These are phyloP conservation scores for Talaromyces sp. DNA, from an alignment of 2,329 filamentous ascomycete genomes.

Conservation along the genomic window DNA sequence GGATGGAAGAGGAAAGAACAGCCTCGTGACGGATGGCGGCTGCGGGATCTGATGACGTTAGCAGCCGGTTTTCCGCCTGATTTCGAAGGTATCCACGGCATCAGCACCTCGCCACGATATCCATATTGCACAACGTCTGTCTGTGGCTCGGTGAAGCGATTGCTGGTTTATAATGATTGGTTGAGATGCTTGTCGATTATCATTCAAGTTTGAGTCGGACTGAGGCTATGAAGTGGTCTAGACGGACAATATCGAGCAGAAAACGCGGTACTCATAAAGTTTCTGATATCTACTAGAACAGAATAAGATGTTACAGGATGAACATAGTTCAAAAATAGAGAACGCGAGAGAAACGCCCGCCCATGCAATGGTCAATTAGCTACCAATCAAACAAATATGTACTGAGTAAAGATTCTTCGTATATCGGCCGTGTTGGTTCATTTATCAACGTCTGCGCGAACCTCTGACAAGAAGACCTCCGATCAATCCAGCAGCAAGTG, in stretches of 20 bases:
- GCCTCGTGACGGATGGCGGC: slow-evolving; percentile 13
- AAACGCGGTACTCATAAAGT: not conserved
- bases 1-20: slow-evolving; percentile 5
- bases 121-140: not conserved
- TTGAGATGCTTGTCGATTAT: not conserved
- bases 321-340: slow-evolving; percentile 7
- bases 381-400: slow-evolving; percentile 5
- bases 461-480: slow-evolving; percentile 83
- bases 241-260: not conserved
- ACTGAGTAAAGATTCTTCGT: slow-evolving; percentile 3
- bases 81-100: not conserved
- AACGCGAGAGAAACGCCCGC: slow-evolving; percentile 19
- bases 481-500: slow-evolving; percentile 87
- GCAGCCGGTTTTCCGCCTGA: slow-evolving; percentile 4
- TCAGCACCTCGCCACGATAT: slow-evolving; percentile 11
- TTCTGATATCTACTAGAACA: not conserved
- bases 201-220: not conserved
- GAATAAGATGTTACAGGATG: not conserved
- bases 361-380: slow-evolving; percentile 18
- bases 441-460: slow-evolving; percentile 55
- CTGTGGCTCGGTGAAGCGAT: not conserved
- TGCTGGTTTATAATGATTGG: not conserved
- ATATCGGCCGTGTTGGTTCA: not conserved
- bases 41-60: slow-evolving; percentile 20
- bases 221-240: not conserved